Conservation (phyloP, 768 basidiomycete species). For the Lactifluus hygrophoroides region DNA sequence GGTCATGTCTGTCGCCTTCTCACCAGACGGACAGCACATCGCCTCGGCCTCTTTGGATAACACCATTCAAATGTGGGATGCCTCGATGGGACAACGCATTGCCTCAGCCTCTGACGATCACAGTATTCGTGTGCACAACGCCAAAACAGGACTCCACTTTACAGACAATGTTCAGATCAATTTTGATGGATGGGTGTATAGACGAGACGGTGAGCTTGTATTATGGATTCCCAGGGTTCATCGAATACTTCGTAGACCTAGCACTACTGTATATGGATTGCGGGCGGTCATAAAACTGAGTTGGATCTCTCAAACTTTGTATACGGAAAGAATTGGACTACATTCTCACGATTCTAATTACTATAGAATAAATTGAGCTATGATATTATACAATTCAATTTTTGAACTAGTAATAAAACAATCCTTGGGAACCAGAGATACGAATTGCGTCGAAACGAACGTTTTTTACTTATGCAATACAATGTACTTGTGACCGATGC, state of each 20-base stretch:
- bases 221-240: constrained; percentile 10
- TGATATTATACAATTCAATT: too few relatives aligned
- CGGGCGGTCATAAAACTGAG: constrained; percentile 9
- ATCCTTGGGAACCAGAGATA: too few relatives aligned
- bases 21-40: neutral
- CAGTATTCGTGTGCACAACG: too few relatives aligned
- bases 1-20: neutral
- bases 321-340: neutral
- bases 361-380: too few relatives aligned
- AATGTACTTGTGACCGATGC: too few relatives aligned
- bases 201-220: neutral
- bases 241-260: constrained; percentile 27
- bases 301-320: neutral
- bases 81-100: too few relatives aligned
- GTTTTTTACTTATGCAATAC: too few relatives aligned
- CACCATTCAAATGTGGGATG: neutral
- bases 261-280: constrained; percentile 13
- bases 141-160: constrained; percentile 1
- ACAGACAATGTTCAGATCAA: constrained; percentile 36
- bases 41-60: neutral
- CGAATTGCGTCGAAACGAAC: too few relatives aligned
- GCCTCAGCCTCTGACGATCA: too few relatives aligned
- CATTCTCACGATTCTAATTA: too few relatives aligned
- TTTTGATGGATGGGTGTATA: constrained; percentile 15
- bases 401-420: too few relatives aligned